A percentile compares a stretch with the other conserved stretches of the same genome.
Evolutionary conservation across 495 filamentous ascomycete genomes (phyloP).

Genomic region (Penicillium taxi): DNA sequence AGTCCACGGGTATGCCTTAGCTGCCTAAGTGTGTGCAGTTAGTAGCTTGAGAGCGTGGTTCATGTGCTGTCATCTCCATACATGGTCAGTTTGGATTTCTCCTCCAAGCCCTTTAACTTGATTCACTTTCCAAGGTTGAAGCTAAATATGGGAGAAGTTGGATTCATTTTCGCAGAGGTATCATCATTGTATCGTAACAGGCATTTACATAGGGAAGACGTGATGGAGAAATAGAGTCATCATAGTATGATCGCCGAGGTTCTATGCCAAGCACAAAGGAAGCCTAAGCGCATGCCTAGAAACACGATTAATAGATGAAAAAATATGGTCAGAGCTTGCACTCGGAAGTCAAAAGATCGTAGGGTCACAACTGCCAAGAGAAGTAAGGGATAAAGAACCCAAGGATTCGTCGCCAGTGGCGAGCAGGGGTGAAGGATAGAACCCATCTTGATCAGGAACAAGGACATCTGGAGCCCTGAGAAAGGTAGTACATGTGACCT

Average conservation of each 20-base stretch:
- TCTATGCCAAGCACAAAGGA: slow-evolving; percentile 30
- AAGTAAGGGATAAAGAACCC: slow-evolving; percentile 54
- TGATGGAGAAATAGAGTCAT: background rate
- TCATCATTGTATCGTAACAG: slow-evolving; percentile 4
- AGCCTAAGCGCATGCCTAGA: slow-evolving; percentile 22
- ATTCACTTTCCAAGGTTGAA: too few species aligned
- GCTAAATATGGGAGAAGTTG: slow-evolving; percentile 74
- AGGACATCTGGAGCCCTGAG: slow-evolving; percentile 25
- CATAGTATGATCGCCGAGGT: background rate
- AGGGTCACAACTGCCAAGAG: slow-evolving; percentile 50
- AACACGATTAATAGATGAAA: slow-evolving; percentile 28
- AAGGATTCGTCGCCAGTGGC: slow-evolving; percentile 51
- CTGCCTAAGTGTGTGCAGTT: too few species aligned
- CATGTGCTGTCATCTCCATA: too few species aligned
- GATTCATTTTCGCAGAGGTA: slow-evolving; percentile 71
- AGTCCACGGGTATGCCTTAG: too few species aligned
- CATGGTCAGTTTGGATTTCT: too few species aligned
- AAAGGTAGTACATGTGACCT: slow-evolving; percentile 20
- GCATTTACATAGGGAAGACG: slow-evolving; percentile 1
- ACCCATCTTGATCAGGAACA: slow-evolving; percentile 51
- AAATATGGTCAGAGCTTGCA: slow-evolving; percentile 20
- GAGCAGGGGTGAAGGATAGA: slow-evolving; percentile 51
- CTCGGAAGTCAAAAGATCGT: slow-evolving; percentile 14
- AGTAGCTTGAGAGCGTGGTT: too few species aligned
- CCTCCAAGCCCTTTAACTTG: too few species aligned